These are phyloP conservation scores for Fusarium succisae DNA, from an alignment of 2,329 filamentous ascomycete genomes.

Conservation along the genomic window DNA sequence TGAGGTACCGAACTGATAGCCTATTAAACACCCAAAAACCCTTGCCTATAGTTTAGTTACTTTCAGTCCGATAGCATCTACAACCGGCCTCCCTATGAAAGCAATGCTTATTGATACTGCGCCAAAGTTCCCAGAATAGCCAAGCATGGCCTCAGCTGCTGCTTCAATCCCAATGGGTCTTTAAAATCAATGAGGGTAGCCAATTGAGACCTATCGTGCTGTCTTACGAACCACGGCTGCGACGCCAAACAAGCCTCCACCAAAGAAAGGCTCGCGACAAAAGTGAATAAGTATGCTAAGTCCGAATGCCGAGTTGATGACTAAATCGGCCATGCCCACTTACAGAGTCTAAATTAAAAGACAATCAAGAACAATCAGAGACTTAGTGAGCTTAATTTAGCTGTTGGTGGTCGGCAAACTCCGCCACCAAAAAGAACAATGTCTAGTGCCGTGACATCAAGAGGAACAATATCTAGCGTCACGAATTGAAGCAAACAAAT, in stretches of 20 bases:
- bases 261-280: no score
- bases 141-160: rapidly evolving
- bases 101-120: rapidly evolving
- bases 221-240: background rate
- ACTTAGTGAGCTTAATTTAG: background rate
- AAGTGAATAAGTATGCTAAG: background rate
- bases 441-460: background rate
- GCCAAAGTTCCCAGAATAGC: rapidly evolving
- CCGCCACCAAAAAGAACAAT: background rate
- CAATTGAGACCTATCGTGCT: rapidly evolving
- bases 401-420: background rate
- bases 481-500: background rate
- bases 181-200: no score
- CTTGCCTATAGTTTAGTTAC: rapidly evolving
- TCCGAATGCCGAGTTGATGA: background rate
- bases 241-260: background rate
- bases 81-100: rapidly evolving
- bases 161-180: rapidly evolving
- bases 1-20: rapidly evolving
- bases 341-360: rapidly evolving
- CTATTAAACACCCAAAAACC: rapidly evolving
- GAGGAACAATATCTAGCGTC: background rate
- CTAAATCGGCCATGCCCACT: background rate
- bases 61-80: rapidly evolving
- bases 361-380: background rate